Evolutionary conservation across 164 flowering plant species (phyloP).

Genomic region (Magnolia sinica): DNA sequence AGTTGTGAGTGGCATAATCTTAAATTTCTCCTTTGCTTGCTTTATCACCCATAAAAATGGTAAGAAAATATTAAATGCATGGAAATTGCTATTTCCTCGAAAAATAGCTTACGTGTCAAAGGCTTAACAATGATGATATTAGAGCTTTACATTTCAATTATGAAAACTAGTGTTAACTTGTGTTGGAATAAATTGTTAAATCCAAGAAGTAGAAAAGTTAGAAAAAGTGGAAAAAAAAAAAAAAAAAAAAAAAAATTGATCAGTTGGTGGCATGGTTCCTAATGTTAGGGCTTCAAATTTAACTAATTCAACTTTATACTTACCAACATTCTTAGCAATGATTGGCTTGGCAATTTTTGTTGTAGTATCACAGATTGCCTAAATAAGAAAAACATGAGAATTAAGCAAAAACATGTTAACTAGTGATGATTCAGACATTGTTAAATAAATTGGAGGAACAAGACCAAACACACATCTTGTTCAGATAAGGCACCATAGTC

Average conservation of each 20-base stretch:
- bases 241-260: constrained; percentile 54
- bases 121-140: too few species aligned
- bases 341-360: constrained; percentile 80
- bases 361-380: constrained; percentile 92
- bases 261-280: constrained; percentile 89
- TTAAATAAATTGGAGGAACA: background rate
- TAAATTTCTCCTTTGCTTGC: background rate
- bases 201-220: background rate
- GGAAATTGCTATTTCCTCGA: too few species aligned
- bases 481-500: constrained; percentile 89
- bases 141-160: too few species aligned
- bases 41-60: background rate
- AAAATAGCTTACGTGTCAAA: too few species aligned
- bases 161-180: background rate
- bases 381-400: background rate
- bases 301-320: constrained; percentile 87
- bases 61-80: background rate
- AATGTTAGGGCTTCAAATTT: constrained; percentile 81
- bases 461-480: constrained; percentile 37
- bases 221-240: background rate
- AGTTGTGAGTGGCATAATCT: background rate
- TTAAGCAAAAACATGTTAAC: constrained; percentile 1
- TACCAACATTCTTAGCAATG: constrained; percentile 88
- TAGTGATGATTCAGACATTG: background rate
- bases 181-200: background rate